Conservation (phyloP, 345 rosid genomes). For the Moricandia moricandioides region DNA sequence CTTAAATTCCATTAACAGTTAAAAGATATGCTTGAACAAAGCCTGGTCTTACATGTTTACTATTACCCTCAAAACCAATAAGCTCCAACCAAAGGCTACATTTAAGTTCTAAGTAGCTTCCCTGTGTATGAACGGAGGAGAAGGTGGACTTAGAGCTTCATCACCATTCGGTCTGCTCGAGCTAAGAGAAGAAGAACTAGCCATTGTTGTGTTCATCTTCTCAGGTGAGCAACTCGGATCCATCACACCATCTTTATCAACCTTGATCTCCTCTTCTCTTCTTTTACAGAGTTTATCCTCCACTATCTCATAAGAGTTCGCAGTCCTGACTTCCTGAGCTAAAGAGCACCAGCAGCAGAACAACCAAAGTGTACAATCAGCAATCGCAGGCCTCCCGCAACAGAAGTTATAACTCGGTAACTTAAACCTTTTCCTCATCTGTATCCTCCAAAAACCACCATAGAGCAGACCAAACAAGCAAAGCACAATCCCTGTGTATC, state of each 20-base stretch:
- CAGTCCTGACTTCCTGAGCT: slow-evolving; percentile 89
- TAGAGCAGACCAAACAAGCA: slow-evolving; percentile 78
- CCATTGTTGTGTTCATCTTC: slow-evolving; percentile 18
- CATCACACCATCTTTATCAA: slow-evolving; percentile 26
- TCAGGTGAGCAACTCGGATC: slow-evolving; percentile 30
- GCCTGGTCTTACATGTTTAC: background rate
- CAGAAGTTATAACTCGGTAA: slow-evolving; percentile 73
- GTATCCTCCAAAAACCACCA: slow-evolving; percentile 98
- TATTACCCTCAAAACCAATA: background rate
- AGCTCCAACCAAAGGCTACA: too few relatives aligned
- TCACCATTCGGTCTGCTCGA: slow-evolving; percentile 39
- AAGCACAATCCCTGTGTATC: slow-evolving; percentile 62
- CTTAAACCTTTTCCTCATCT: slow-evolving; percentile 81
- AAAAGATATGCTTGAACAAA: background rate
- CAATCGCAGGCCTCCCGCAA: slow-evolving; percentile 48
- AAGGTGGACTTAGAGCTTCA: slow-evolving; percentile 60
- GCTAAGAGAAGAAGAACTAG: slow-evolving; percentile 44
- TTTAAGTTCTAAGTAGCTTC: slow-evolving; percentile 37
- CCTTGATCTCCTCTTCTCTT: slow-evolving; percentile 27
- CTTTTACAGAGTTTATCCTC: slow-evolving; percentile 49
- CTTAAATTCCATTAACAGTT: background rate
- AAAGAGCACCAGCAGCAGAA: slow-evolving; percentile 91
- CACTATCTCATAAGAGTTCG: slow-evolving; percentile 59
- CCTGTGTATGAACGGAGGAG: slow-evolving; percentile 54
- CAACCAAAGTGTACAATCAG: slow-evolving; percentile 80